Evolutionary conservation across 306 rosid genomes (phyloP).

Genomic region (Prosopis cineraria): DNA sequence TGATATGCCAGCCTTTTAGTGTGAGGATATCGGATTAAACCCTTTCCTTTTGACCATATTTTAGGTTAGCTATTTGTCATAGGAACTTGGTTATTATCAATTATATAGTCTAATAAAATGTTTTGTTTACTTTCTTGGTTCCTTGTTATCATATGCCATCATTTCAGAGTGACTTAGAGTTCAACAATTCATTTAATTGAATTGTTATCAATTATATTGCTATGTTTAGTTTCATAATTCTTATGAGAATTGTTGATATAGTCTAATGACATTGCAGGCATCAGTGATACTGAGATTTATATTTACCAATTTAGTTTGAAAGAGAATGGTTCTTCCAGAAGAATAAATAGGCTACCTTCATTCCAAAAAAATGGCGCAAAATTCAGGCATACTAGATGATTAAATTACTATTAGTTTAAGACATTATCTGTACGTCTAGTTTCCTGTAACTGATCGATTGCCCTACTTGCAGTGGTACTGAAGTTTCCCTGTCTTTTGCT

Average conservation of each 20-base stretch:
- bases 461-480: conserved; percentile 73
- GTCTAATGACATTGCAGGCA: conserved; percentile 56
- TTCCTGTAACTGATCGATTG: conserved; percentile 19
- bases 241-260: conserved; percentile 20
- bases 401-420: conserved; percentile 24
- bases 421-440: conserved; percentile 9
- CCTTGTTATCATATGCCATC: not conserved
- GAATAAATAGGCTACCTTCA: conserved; percentile 59
- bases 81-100: conserved; percentile 19
- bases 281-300: conserved; percentile 49
- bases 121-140: conserved; percentile 5
- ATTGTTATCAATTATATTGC: not conserved
- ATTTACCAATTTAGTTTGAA: conserved; percentile 59
- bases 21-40: not conserved
- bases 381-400: conserved; percentile 67
- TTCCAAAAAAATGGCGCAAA: conserved; percentile 66
- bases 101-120: too few relatives aligned
- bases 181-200: conserved; percentile 12
- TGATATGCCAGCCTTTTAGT: conserved; percentile 8
- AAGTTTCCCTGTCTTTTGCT: conserved; percentile 57
- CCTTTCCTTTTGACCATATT: not conserved
- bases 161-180: conserved; percentile 12
- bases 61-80: conserved; percentile 16
- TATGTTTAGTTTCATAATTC: not conserved
- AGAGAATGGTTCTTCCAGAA: conserved; percentile 55